phyloP scores from a whole-genome alignment of 192 early-diverging fungal genomes.

The Tieghemiomyces parasiticus region DNA sequence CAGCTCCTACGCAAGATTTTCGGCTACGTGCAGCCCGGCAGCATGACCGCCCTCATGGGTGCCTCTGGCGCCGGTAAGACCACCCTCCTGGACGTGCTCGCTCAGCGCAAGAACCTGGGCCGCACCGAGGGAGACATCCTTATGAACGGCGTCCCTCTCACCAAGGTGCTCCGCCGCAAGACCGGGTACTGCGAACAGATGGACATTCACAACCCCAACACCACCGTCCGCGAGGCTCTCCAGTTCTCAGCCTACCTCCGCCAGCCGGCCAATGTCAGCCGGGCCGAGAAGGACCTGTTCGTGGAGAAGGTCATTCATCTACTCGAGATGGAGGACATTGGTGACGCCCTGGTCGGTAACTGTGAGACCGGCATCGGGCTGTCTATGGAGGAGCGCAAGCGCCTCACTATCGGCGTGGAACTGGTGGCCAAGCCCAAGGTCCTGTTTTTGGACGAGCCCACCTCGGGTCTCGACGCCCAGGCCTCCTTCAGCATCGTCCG shows the following conservation, averaged over 20 bases:
- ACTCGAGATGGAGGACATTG: constrained; percentile 58
- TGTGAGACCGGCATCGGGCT: constrained; percentile 59
- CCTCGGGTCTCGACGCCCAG: constrained; percentile 69
- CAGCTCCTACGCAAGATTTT: constrained; percentile 45
- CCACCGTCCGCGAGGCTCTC: constrained; percentile 51
- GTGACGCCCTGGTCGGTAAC: constrained; percentile 57
- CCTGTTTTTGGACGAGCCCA: constrained; percentile 85
- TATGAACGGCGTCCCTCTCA: constrained; percentile 39
- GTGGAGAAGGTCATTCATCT: constrained; percentile 62
- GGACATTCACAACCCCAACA: constrained; percentile 58
- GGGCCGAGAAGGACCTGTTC: constrained; percentile 47
- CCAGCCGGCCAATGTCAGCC: constrained; percentile 43
- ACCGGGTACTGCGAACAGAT: constrained; percentile 78
- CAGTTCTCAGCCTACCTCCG: constrained; percentile 51
- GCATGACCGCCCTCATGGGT: constrained; percentile 74
- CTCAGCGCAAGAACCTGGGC: constrained; percentile 61
- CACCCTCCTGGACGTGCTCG: constrained; percentile 55
- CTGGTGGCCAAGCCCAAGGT: constrained; percentile 62
- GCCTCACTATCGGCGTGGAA: constrained; percentile 74
- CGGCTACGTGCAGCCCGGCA: constrained; percentile 60
- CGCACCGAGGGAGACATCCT: constrained; percentile 48
- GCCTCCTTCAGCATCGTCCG: constrained; percentile 57
- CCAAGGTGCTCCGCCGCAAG: constrained; percentile 44
- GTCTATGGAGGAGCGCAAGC: constrained; percentile 76
- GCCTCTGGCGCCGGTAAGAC: constrained; percentile 53